Evolutionary conservation across 768 basidiomycete genomes (phyloP), one percentile per base, ranked within the genome.

Genomic region (Pleurotus citrinopileatus): DNA sequence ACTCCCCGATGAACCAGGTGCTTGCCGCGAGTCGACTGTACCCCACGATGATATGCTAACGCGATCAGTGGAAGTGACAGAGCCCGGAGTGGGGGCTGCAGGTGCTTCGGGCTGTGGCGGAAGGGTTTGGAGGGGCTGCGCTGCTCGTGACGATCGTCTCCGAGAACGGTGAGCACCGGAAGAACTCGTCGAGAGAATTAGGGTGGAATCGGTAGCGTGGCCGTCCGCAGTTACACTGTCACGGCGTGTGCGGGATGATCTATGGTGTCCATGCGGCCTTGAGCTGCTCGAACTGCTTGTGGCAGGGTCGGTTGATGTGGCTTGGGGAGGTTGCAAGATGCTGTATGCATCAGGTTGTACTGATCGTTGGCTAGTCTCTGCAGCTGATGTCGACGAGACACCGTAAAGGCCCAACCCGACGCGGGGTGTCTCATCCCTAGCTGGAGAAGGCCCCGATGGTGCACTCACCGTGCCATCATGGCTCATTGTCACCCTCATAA

Each of bases 151-250:
- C 32, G 48, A 51, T 37, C 48, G 48, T 37, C 48, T 17, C n/a
- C 48, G 29, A 8, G 48, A 51, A 32, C 48, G 48, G 25, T 51
- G 48, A n/a, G 48, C 22, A 17, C 48, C 48, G 32, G 48, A 51
- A 12, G 48, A 51, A 17, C n/a, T 15, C 15, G 29, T 22, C 10
- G 48, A 17, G 17, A 25, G 48, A 23, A 22, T n/a, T 19, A 51
- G 4, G 13, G 48, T 51, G 34, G 48, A 51, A 19, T 51, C 48
- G 7, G 48, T 51, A 20, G 22, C 48, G 32, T 51, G 48, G 15
- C 48, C 48, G 25, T 51, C 48, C 8, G 13, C 22, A 17, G 20
- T 34, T 20, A 37, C 22, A 26, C 34, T 51, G 23, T 51, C 48
- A 10, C 48, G 48, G 17, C 48, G 48, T 19, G 48, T 36, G 34